These are phyloP conservation scores for Apiotrichum mycotoxinovorans DNA, from an alignment of 1,284 basidiomycete species.

Conservation along the genomic window DNA sequence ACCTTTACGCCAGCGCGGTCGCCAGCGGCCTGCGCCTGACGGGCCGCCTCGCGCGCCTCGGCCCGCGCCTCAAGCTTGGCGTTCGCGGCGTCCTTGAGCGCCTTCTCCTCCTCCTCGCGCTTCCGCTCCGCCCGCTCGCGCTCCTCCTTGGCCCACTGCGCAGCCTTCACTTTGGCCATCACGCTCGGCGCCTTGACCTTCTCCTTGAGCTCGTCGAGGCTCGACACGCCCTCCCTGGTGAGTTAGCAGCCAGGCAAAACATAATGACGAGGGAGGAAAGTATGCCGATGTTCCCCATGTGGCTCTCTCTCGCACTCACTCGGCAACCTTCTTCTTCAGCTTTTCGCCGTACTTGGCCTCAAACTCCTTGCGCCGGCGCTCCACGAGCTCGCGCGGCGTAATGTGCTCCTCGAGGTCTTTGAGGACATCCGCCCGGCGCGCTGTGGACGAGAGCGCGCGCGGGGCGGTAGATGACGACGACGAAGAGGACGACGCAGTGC, in stretches of 20 bases:
- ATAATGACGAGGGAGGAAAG: too few species aligned
- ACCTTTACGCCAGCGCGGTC: constrained; percentile 49
- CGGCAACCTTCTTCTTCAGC: constrained; percentile 42
- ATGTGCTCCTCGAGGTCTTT: constrained; percentile 36
- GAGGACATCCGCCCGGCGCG: constrained; percentile 28
- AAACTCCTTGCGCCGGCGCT: constrained; percentile 41
- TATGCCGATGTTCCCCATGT: too few species aligned
- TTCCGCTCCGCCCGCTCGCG: constrained; percentile 9
- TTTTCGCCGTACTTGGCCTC: constrained; percentile 50
- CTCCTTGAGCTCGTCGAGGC: constrained; percentile 47
- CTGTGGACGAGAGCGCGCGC: too few species aligned
- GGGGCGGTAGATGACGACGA: neutral
- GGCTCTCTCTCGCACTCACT: constrained; percentile 31
- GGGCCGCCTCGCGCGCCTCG: constrained; percentile 43
- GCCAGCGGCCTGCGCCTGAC: constrained; percentile 29
- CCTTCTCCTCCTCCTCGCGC: constrained; percentile 13
- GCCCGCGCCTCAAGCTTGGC: constrained; percentile 52
- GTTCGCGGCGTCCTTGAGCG: constrained; percentile 45
- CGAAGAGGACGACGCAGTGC: constrained; percentile 4
- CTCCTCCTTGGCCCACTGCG: constrained; percentile 20
- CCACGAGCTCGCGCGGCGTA: constrained; percentile 46
- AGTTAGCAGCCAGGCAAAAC: neutral
- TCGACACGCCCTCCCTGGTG: constrained; percentile 39
- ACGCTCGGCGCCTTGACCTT: constrained; percentile 40
- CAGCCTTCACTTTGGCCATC: constrained; percentile 29